A percentile compares a stretch with the other conserved stretches of the same genome.
Conservation (phyloP, 306 rosid genomes). For the barrel medic (Medicago truncatula) region DNA sequence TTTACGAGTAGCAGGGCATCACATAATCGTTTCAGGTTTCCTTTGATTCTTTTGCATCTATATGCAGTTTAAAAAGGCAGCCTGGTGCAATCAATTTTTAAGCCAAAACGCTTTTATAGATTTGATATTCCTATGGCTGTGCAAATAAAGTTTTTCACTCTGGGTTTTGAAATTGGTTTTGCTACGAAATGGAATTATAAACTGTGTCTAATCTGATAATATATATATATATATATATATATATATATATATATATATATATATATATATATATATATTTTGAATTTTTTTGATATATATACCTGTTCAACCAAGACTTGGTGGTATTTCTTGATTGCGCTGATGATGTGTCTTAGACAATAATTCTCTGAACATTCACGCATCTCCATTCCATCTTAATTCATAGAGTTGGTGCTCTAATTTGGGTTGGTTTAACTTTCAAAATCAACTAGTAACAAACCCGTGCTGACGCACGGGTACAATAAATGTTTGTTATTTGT, state of each 20-base stretch:
- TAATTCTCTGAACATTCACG: neutral
- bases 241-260: neutral
- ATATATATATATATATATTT: neutral
- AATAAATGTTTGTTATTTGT: too few relatives aligned
- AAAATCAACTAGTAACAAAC: too few relatives aligned
- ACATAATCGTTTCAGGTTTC: neutral
- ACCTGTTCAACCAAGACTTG: neutral
- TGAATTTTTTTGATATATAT: neutral
- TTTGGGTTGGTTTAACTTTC: neutral
- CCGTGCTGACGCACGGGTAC: too few relatives aligned
- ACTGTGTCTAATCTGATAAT: neutral
- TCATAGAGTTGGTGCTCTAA: neutral
- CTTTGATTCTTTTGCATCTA: neutral
- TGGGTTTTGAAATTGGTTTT: neutral
- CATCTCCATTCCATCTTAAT: neutral
- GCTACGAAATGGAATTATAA: neutral
- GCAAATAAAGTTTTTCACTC: neutral
- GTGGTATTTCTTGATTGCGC: neutral
- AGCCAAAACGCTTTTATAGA: neutral
- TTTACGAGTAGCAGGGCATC: neutral
- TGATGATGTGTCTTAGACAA: neutral
- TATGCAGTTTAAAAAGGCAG: neutral
- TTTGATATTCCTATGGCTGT: neutral
- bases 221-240: neutral
- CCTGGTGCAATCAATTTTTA: neutral